These are phyloP conservation scores for Jimgerdemannia flammicorona DNA, from an alignment of 192 early-diverging fungal species.

Conservation along the genomic window DNA sequence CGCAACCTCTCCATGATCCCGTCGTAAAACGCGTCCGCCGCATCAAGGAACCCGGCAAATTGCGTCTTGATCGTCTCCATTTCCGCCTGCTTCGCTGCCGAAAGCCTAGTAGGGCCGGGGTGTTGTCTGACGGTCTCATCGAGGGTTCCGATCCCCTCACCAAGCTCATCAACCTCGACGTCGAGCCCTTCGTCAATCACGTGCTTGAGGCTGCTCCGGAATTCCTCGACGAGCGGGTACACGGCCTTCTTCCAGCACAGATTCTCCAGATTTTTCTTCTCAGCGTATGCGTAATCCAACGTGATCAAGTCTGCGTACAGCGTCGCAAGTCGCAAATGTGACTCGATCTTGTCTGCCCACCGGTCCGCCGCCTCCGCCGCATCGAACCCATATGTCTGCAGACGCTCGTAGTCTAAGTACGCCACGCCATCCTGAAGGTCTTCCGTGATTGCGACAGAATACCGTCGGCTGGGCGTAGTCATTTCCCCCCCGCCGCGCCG, in stretches of 20 bases:
- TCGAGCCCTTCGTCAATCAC: constrained; percentile 12
- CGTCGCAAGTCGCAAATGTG: constrained; percentile 28
- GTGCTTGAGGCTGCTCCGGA: constrained; percentile 38
- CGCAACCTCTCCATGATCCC: constrained; percentile 26
- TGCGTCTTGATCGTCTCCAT: constrained; percentile 23
- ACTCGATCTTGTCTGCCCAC: constrained; percentile 29
- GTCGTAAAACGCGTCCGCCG: constrained; percentile 45
- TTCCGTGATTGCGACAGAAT: not conserved
- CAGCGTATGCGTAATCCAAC: constrained; percentile 38
- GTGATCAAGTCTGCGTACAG: constrained; percentile 42
- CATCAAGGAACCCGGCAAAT: constrained; percentile 37
- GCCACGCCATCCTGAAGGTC: not conserved
- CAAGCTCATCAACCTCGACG: constrained; percentile 1
- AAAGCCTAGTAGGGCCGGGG: not conserved
- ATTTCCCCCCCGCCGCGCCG: not conserved
- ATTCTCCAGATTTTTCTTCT: constrained; percentile 50
- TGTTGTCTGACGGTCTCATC: too few relatives aligned
- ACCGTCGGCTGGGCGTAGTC: not conserved
- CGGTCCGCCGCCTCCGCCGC: constrained; percentile 1
- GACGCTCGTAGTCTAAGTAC: not conserved
- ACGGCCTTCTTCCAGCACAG: constrained; percentile 53
- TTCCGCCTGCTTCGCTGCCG: not conserved
- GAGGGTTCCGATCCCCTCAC: not conserved
- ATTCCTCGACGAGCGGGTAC: constrained; percentile 47
- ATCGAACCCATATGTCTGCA: not conserved